Evolutionary conservation across 73 alveolate genomes (phyloP).

Genomic region (Durusdinium trenchii): DNA sequence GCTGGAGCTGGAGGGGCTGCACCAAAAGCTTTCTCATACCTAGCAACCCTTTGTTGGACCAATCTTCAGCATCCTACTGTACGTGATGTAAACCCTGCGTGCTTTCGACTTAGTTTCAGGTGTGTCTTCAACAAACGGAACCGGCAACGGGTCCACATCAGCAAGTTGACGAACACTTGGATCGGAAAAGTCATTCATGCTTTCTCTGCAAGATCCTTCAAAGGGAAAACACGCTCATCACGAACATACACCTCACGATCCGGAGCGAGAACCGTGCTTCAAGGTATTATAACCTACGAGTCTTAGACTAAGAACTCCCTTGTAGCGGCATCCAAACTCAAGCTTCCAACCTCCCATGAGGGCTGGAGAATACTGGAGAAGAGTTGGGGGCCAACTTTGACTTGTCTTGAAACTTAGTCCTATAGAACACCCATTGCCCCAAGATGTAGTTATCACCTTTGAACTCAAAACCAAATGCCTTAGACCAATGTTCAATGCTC

Average conservation of each 20-base stretch:
- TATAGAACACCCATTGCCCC: constrained; percentile 1
- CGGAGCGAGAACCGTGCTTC: background rate
- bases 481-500: background rate
- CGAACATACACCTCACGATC: background rate
- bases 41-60: background rate
- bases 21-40: constrained; percentile 19
- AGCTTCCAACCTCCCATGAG: constrained; percentile 43
- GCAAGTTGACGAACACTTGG: background rate
- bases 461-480: background rate
- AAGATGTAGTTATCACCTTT: background rate
- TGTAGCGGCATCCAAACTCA: background rate
- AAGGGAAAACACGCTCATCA: background rate
- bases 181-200: background rate
- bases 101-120: background rate
- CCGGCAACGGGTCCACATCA: background rate
- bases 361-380: background rate
- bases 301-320: background rate
- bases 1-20: background rate
- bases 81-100: background rate
- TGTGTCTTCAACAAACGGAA: background rate
- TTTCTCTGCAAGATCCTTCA: background rate
- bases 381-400: constrained; percentile 15
- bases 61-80: background rate
- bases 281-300: background rate
- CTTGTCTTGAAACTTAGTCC: background rate